These are phyloP conservation scores for Sanghuangporus baumii DNA, from an alignment of 1,284 basidiomycete species.

Conservation along the genomic window DNA sequence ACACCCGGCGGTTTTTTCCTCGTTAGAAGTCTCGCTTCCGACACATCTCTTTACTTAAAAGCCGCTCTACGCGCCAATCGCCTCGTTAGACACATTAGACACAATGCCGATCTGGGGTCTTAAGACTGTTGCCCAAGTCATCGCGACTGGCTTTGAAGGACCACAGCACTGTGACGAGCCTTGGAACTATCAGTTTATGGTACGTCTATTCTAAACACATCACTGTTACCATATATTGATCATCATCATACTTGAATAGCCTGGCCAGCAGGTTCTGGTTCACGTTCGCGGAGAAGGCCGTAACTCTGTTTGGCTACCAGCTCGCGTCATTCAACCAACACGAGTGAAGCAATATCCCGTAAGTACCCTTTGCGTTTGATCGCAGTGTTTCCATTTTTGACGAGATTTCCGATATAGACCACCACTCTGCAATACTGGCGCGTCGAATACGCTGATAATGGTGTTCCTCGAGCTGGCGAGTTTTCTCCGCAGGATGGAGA, in stretches of 20 bases:
- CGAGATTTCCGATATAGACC: neutral
- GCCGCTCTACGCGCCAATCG: neutral
- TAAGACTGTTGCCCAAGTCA: slow-evolving; percentile 19
- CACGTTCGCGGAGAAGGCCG: slow-evolving; percentile 18
- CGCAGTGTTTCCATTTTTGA: neutral
- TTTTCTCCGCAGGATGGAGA: slow-evolving; percentile 17
- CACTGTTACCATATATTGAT: neutral
- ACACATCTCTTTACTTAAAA: neutral
- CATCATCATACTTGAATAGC: neutral
- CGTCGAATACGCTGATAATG: slow-evolving; percentile 15
- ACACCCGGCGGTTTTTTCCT: too few relatives aligned
- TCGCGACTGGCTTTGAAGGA: slow-evolving; percentile 18
- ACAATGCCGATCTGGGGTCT: slow-evolving; percentile 20
- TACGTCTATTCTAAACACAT: neutral
- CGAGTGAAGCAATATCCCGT: slow-evolving; percentile 13
- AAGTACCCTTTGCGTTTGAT: neutral
- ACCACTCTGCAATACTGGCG: slow-evolving; percentile 15
- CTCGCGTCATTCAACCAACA: slow-evolving; percentile 14
- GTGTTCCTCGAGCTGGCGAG: slow-evolving; percentile 5
- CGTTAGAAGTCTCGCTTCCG: neutral
- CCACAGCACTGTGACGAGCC: slow-evolving; percentile 19
- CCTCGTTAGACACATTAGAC: neutral
- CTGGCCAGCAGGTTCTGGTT: slow-evolving; percentile 16
- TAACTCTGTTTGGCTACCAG: slow-evolving; percentile 15
- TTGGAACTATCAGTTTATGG: slow-evolving; percentile 16